Conservation (phyloP, 129 eudicot species). For the Centrapalus pauciflorus region DNA sequence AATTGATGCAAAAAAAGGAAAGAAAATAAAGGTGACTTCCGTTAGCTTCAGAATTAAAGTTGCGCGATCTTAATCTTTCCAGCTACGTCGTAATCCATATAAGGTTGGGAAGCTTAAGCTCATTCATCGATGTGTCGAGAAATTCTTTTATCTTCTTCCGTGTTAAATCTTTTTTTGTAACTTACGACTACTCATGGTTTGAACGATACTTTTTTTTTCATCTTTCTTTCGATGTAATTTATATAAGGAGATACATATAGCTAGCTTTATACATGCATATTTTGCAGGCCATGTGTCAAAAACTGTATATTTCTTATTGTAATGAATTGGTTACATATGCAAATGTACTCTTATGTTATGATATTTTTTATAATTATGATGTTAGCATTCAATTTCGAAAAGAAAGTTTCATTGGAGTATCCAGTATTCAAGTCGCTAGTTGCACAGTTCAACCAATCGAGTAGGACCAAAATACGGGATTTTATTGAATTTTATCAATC, state of each 20-base stretch:
- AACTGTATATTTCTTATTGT: no score
- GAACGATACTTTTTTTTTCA: constrained; percentile 3
- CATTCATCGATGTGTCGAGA: constrained; percentile 25
- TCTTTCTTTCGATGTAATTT: constrained; percentile 3
- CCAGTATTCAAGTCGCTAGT: no score
- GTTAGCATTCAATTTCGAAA: no score
- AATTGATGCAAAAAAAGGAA: neutral
- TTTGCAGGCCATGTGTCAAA: no score
- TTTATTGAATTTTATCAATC: no score
- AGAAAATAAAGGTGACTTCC: neutral
- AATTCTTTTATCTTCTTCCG: constrained; percentile 34
- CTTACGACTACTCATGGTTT: constrained; percentile 14
- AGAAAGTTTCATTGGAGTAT: no score
- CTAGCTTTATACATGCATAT: constrained; percentile 18
- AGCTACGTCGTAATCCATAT: neutral
- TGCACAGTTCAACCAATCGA: no score
- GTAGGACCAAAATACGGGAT: no score
- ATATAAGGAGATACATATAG: constrained; percentile 17
- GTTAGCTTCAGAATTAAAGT: constrained; percentile 9
- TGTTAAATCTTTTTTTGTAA: constrained; percentile 30
- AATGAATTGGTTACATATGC: no score
- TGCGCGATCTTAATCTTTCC: constrained; percentile 14
- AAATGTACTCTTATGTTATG: no score
- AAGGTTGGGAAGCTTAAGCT: constrained; percentile 7
- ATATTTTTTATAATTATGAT: no score